Conservation (phyloP, 78 protist genomes). For the Ministeria vibrans region DNA sequence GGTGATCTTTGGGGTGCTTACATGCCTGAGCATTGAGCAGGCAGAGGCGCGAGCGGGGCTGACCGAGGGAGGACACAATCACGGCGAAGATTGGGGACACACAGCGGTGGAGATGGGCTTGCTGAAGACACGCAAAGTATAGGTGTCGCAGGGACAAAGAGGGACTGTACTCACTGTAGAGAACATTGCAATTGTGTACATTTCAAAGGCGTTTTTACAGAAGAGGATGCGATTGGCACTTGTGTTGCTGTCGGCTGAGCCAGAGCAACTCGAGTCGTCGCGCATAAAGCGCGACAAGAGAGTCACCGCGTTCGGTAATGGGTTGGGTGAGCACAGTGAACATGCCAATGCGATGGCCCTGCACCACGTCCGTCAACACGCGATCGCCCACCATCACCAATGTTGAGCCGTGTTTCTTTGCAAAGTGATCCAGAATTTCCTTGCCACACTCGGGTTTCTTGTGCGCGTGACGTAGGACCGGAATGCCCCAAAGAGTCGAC, state of each 20-base stretch:
- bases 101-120: neutral
- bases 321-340: slow-evolving; percentile 25
- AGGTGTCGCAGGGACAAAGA: too few relatives aligned
- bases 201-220: too few relatives aligned
- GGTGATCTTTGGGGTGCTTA: slow-evolving; percentile 34
- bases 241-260: too few relatives aligned
- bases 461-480: neutral
- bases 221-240: too few relatives aligned
- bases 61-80: neutral
- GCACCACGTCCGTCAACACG: slow-evolving; percentile 27
- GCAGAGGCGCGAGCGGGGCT: slow-evolving; percentile 13
- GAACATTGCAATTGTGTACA: too few relatives aligned
- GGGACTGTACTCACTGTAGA: too few relatives aligned
- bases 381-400: neutral
- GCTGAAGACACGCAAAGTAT: too few relatives aligned
- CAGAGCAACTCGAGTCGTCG: too few relatives aligned
- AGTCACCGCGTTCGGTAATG: slow-evolving; percentile 1
- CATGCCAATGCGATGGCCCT: slow-evolving; percentile 15
- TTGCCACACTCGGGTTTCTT: neutral
- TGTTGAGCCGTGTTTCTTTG: neutral
- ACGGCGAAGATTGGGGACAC: neutral
- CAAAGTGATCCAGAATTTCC: neutral
- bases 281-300: neutral
- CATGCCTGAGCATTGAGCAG: neutral
- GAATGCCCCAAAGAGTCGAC: too few relatives aligned